Evolutionary conservation across 768 basidiomycete species (phyloP), one percentile per base, ranked within the genome.

Genomic region (Mycena pura): DNA sequence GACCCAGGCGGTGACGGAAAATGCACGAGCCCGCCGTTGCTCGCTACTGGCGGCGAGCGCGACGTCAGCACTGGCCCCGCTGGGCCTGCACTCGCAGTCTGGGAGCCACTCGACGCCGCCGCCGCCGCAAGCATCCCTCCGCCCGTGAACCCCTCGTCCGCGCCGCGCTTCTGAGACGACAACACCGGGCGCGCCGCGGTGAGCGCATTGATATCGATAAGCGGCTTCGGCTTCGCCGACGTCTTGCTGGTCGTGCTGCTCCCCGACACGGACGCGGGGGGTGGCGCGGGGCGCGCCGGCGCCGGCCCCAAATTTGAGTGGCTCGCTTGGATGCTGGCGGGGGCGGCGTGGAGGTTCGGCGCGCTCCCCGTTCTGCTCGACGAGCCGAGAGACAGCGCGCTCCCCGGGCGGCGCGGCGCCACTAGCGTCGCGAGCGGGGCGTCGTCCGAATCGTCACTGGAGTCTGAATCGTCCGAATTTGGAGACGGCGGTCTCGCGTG

Each of bases 401-500:
- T 90, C 17, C 88, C 89, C 15, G 91, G 90, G 32, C 91, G 81
- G 46, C 78, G 82, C 11, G 91, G 90, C 0, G 79, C 78, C 7
- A 90, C 75, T 32, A 91, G 77, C 1, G 76, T 79, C 1, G 88
- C 86, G 32, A 93, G 79, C 13, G 91, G 91, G 2, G 86, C 82
- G 64, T 87, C 79, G 58, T 89, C 83, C 51, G 84, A 86, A 24
- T 81, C 83, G 14, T 80, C 82, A 80, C 70, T 8, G 43, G 77
- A 73, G 51, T 71, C 70, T 6, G 73, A 73, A 19, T 71, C 72
- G 21, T 64, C 48, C n/a, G 64, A 61, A 31, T 50, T 34, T 8
- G 58, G 43, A 21, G 11, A 14, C 8, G 49, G 21, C 29, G 19
- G 25, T 7, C 24, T 19, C 14, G 39, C 36, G 31, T 27, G 10